phyloP scores from a whole-genome alignment of 1,284 basidiomycete species.

The Ustilago curta region DNA sequence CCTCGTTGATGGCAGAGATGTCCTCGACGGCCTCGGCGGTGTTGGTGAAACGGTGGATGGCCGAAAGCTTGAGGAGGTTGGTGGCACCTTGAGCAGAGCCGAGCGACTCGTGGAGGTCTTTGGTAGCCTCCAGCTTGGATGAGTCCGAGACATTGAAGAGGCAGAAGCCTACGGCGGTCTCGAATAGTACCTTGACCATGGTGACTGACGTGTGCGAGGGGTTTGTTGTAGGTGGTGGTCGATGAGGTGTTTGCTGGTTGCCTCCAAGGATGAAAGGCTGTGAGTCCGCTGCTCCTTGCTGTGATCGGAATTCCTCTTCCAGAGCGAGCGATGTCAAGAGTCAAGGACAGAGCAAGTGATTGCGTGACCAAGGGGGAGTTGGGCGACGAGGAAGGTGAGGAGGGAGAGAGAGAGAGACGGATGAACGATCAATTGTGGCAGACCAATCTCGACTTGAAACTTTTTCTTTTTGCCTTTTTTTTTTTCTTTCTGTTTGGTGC shows the following conservation, averaged over 20 bases:
- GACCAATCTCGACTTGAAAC: no score
- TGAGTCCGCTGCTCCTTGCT: slow-evolving; percentile 8
- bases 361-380: neutral
- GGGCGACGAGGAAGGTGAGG: neutral
- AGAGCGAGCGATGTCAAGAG: neutral
- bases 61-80: slow-evolving; percentile 85
- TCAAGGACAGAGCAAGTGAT: neutral
- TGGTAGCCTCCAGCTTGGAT: slow-evolving; percentile 82
- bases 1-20: slow-evolving; percentile 89
- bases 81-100: slow-evolving; percentile 89
- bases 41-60: slow-evolving; percentile 94
- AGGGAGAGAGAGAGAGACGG: neutral
- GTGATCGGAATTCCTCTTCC: slow-evolving; percentile 6
- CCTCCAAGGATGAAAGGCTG: neutral
- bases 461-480: neutral
- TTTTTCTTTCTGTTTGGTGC: neutral
- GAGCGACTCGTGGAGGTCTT: slow-evolving; percentile 91
- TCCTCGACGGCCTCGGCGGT: slow-evolving; percentile 99
- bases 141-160: slow-evolving; percentile 95
- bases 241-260: neutral
- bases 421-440: neutral
- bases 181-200: slow-evolving; percentile 69
- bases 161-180: slow-evolving; percentile 80
- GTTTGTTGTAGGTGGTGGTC: neutral
- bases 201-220: slow-evolving; percentile 14